Base-by-base conservation (phyloP, 2,329 filamentous ascomycete species). In the Aureobasidium namibiae region DNA sequence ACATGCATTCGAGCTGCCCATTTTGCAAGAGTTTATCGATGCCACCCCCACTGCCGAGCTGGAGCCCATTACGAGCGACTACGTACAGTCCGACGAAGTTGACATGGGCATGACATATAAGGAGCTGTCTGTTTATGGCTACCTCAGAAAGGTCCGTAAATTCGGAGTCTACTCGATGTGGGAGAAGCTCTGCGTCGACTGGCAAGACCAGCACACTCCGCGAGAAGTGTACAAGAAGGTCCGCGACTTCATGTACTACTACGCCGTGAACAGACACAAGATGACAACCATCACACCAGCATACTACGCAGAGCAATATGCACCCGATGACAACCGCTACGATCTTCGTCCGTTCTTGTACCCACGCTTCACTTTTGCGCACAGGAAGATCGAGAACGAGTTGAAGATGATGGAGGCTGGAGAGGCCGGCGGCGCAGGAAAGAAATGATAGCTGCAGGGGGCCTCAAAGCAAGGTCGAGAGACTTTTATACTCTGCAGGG, bases 261-360 rank as follows among this genome's bases (percentile, higher is more conserved):
- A 87, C 66, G 76, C 79, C 0, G 82, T 86, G 64, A 87, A 87
- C 66, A 73, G 85, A 10, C 84, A 87, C 69, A 88, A 88, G 72
- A 79, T 80, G 69, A 85, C 82, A 1, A 78, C 81, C 9, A 70
- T 38, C 76, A 63, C 62, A n/a, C 62, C 62, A 24, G 60, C 62
- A 45, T 63, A 63, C 49, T 63, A 63, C 26, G 62, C 62, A 13
- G 62, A 63, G 54, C 60, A 61, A 53, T 63, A 63, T 57, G 62
- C 70, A 21, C 70, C 70, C 13, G 70, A 72, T 54, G 71, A 73
- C 60, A 85, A 86, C 63, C 70, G 83, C 4, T 83, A 78, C 62
- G 83, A 86, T 72, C 72, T 77, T 26, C 45, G 61, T 57, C 81
- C 80, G 26, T 83, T 83, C 65, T 67, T 83, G 60, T 85, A 81